Evolutionary conservation across 805 yeast species (phyloP).

Genomic region (Starmerella davenportii): DNA sequence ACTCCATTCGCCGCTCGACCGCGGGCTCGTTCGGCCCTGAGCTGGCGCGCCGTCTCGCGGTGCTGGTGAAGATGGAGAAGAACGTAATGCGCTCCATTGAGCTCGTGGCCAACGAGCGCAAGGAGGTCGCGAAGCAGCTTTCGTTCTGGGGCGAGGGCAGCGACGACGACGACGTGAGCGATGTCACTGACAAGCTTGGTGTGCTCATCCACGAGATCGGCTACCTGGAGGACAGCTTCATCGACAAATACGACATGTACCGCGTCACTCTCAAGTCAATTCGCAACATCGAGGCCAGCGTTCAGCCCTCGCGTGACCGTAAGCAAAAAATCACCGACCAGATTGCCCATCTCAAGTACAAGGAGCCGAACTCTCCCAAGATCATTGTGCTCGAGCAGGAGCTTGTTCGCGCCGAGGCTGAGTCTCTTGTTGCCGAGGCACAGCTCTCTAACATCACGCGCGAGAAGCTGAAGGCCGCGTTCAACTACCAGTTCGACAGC

Average conservation of each 20-base stretch:
- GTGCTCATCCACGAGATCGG: constrained; percentile 90
- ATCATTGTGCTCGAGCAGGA: constrained; percentile 92
- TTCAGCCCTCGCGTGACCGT: constrained; percentile 96
- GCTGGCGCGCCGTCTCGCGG: constrained; percentile 76
- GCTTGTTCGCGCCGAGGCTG: constrained; percentile 97
- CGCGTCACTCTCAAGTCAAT: constrained; percentile 85
- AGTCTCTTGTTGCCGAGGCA: constrained; percentile 96
- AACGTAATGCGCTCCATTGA: constrained; percentile 87
- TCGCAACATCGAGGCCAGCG: constrained; percentile 93
- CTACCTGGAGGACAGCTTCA: constrained; percentile 94
- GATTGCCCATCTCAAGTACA: constrained; percentile 93
- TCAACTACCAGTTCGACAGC: constrained; percentile 91
- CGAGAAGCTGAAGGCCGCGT: constrained; percentile 93
- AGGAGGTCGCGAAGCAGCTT: constrained; percentile 91
- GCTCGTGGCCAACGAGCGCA: constrained; percentile 80
- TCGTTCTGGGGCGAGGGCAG: constrained; percentile 90
- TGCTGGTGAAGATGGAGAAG: constrained; percentile 89
- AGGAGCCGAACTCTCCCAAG: constrained; percentile 95
- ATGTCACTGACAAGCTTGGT: constrained; percentile 93
- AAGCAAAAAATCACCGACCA: constrained; percentile 94
- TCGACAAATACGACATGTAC: constrained; percentile 96
- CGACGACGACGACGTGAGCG: constrained; percentile 91
- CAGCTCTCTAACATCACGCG: constrained; percentile 96
- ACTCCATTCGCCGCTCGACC: constrained; percentile 46
- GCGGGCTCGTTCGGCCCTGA: constrained; percentile 94